Percentiles rank a stretch among this genome's conserved stretches.
These are phyloP conservation scores for Penicillium paneum DNA, from an alignment of 2,329 filamentous ascomycete genomes.

Conservation along the genomic window DNA sequence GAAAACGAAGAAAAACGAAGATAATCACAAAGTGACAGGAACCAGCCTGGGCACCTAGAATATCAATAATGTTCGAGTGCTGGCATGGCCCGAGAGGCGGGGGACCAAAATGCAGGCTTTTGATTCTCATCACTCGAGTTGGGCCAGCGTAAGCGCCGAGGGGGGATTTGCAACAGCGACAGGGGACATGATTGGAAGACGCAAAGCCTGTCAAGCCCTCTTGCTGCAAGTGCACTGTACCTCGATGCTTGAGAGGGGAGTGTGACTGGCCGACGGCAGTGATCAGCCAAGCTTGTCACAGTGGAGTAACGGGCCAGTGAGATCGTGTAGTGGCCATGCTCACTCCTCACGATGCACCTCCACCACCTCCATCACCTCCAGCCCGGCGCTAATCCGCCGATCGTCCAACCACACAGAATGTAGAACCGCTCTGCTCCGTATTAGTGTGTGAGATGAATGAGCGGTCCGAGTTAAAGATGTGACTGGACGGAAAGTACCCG, in stretches of 20 bases:
- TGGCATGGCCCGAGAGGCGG: conserved; percentile 19
- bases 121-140: conserved; percentile 20
- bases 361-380: conserved; percentile 23
- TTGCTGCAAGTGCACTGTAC: conserved; percentile 18
- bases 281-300: conserved; percentile 34
- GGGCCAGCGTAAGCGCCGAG: conserved; percentile 33
- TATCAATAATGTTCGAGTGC: conserved; percentile 29
- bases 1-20: conserved; percentile 18
- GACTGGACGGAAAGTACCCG: conserved; percentile 3
- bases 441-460: conserved; percentile 1
- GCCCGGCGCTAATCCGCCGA: conserved; percentile 31
- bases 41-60: conserved; percentile 24
- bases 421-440: conserved; percentile 26
- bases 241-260: conserved; percentile 2
- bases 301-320: conserved; percentile 26
- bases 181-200: conserved; percentile 19
- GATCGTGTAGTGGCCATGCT: conserved; percentile 9
- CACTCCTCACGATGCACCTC: conserved; percentile 19
- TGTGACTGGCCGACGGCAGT: conserved; percentile 27
- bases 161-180: conserved; percentile 6
- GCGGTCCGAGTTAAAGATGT: background rate
- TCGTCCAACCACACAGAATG: conserved; percentile 29
- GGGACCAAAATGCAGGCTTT: conserved; percentile 21
- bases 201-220: conserved; percentile 1
- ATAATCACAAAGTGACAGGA: conserved; percentile 7